Conservation (phyloP, 116 monocot genomes). For the Iris pallida region DNA sequence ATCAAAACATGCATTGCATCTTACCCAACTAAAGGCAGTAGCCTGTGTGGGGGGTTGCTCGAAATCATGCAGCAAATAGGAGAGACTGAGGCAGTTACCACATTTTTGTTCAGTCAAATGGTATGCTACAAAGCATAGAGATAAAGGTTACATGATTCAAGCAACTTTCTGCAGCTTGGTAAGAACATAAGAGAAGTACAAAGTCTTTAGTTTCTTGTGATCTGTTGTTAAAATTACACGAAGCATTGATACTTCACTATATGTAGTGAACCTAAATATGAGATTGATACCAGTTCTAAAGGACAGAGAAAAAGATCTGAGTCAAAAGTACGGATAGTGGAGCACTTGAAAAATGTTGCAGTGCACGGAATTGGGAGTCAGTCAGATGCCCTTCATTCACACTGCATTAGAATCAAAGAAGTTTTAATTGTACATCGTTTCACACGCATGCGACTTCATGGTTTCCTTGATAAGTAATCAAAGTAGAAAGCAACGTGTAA, state of each 20-base stretch:
- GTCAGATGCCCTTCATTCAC: constrained; percentile 82
- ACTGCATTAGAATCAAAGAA: constrained; percentile 18
- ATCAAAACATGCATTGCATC: constrained; percentile 1
- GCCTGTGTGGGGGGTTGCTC: constrained; percentile 88
- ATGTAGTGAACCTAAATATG: too few relatives aligned
- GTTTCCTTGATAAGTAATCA: too few relatives aligned
- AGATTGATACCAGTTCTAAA: background rate
- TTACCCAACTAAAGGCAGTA: constrained; percentile 88
- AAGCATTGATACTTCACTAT: too few relatives aligned
- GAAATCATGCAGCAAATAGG: constrained; percentile 88
- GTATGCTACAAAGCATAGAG: constrained; percentile 9
- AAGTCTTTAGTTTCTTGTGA: too few relatives aligned
- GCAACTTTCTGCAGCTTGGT: too few relatives aligned
- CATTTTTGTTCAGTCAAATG: constrained; percentile 14
- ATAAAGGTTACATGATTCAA: constrained; percentile 1
- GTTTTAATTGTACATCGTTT: too few relatives aligned
- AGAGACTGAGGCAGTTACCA: constrained; percentile 61
- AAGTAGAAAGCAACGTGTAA: too few relatives aligned
- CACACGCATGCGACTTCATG: too few relatives aligned
- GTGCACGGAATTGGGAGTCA: constrained; percentile 69
- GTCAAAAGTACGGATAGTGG: constrained; percentile 69
- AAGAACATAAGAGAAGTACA: too few relatives aligned
- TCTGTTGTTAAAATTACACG: too few relatives aligned
- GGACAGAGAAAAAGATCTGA: constrained; percentile 38
- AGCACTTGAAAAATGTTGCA: constrained; percentile 85